Percentiles rank a stretch among this genome's conserved stretches.
phyloP scores from a whole-genome alignment of 2,329 filamentous ascomycete species.

The Plenodomus lindquistii region DNA sequence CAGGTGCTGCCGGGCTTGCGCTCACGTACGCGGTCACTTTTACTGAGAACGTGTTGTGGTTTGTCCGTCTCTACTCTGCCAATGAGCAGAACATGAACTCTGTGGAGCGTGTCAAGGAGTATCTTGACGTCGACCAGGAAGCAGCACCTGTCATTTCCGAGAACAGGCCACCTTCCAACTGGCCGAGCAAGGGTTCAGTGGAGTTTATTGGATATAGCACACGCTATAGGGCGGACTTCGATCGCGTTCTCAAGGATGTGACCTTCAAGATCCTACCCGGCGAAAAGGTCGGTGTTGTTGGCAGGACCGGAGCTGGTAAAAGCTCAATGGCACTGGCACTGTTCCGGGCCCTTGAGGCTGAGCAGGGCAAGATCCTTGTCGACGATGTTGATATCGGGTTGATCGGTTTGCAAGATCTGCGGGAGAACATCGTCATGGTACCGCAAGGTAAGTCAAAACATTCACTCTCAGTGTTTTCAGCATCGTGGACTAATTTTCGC shows the following conservation, averaged over 20 bases:
- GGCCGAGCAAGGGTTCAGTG: constrained; percentile 84
- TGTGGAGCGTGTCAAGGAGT: constrained; percentile 96
- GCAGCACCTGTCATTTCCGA: constrained; percentile 77
- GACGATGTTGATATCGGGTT: constrained; percentile 87
- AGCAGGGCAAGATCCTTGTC: constrained; percentile 84
- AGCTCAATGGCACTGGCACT: constrained; percentile 91
- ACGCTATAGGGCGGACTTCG: constrained; percentile 83
- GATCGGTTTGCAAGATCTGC: constrained; percentile 91
- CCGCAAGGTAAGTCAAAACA: constrained; percentile 63
- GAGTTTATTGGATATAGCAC: constrained; percentile 90
- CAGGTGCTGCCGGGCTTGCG: constrained; percentile 89
- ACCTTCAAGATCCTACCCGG: constrained; percentile 82
- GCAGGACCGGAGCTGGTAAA: constrained; percentile 93
- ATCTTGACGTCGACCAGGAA: constrained; percentile 94
- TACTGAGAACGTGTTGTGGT: constrained; percentile 95
- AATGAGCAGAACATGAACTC: constrained; percentile 99
- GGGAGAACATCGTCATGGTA: constrained; percentile 94
- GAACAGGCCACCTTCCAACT: constrained; percentile 74
- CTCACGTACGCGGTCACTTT: constrained; percentile 96
- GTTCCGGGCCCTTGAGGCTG: constrained; percentile 91
- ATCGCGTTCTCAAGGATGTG: constrained; percentile 80
- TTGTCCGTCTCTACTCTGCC: constrained; percentile 88
- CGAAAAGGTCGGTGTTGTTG: constrained; percentile 96
- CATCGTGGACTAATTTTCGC: constrained; percentile 19
- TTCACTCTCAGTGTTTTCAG: background rate